Conservation (phyloP, 2,329 filamentous ascomycete genomes). For the Fusarium bactridioides region DNA sequence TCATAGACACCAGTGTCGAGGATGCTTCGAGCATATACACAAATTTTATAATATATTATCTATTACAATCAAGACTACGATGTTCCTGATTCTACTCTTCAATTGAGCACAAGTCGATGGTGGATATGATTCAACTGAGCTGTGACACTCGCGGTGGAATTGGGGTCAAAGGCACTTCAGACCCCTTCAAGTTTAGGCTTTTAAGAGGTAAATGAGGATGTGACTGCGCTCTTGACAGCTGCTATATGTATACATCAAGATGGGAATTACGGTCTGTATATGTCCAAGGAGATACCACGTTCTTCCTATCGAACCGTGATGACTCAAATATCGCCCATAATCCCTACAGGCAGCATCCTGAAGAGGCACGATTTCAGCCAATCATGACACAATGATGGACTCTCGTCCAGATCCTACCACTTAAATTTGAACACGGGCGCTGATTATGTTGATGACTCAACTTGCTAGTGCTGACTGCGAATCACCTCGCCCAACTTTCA, state of each 20-base stretch:
- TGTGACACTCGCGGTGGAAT: neutral
- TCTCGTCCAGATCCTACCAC: too few relatives aligned
- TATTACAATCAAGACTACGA: rapidly evolving
- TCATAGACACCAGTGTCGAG: neutral
- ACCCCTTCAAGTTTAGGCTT: rapidly evolving
- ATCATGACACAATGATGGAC: too few relatives aligned
- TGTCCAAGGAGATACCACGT: neutral
- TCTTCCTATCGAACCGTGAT: too few relatives aligned
- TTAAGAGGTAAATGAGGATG: neutral
- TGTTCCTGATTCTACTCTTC: rapidly evolving
- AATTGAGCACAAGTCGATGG: neutral
- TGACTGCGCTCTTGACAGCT: neutral
- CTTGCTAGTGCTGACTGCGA: too few relatives aligned
- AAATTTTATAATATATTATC: neutral
- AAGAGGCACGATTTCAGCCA: too few relatives aligned
- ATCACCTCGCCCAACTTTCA: too few relatives aligned
- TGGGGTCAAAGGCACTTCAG: neutral
- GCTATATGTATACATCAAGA: neutral
- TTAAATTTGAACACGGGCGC: too few relatives aligned
- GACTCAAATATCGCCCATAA: too few relatives aligned
- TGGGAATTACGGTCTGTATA: neutral
- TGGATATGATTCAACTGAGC: rapidly evolving
- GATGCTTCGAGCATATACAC: neutral
- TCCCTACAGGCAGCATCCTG: too few relatives aligned
- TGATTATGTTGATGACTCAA: too few relatives aligned